phyloP scores from a whole-genome alignment of 2,329 filamentous ascomycete genomes.

The Aspergillus melleus region DNA sequence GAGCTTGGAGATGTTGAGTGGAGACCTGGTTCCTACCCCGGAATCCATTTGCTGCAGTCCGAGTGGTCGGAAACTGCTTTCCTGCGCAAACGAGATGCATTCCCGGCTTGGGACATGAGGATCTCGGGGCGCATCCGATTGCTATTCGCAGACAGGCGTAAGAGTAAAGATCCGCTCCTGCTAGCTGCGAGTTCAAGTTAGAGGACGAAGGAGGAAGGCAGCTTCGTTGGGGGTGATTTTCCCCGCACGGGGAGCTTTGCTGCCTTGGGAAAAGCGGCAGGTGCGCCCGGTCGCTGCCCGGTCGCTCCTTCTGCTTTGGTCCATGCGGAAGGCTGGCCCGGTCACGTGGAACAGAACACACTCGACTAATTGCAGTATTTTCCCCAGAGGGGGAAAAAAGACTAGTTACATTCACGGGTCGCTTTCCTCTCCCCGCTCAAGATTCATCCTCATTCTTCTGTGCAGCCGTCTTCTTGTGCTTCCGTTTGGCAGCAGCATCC shows the following conservation, averaged over 20 bases:
- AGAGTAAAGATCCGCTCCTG: neutral
- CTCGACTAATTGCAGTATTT: neutral
- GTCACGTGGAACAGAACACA: neutral
- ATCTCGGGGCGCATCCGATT: neutral
- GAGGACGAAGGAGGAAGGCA: neutral
- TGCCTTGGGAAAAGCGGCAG: neutral
- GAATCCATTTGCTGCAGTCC: neutral
- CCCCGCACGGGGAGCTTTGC: neutral
- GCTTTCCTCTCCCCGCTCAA: neutral
- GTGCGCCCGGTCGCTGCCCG: neutral
- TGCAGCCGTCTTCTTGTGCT: slow-evolving; percentile 28
- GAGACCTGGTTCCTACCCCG: slow-evolving; percentile 2
- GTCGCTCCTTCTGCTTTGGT: neutral
- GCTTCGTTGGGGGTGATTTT: neutral
- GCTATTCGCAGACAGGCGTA: neutral
- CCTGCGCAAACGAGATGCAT: neutral
- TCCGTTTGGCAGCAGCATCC: slow-evolving; percentile 45
- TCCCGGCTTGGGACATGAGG: neutral
- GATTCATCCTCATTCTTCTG: slow-evolving; percentile 11
- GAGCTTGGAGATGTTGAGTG: neutral
- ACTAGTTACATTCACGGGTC: too few relatives aligned
- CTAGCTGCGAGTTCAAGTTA: too few relatives aligned
- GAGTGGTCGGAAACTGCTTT: slow-evolving; percentile 4
- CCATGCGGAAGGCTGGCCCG: neutral
- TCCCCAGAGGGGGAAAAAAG: too few relatives aligned